Base-by-base conservation (phyloP, 2,329 filamentous ascomycete genomes). In the Fulvia fulva region DNA sequence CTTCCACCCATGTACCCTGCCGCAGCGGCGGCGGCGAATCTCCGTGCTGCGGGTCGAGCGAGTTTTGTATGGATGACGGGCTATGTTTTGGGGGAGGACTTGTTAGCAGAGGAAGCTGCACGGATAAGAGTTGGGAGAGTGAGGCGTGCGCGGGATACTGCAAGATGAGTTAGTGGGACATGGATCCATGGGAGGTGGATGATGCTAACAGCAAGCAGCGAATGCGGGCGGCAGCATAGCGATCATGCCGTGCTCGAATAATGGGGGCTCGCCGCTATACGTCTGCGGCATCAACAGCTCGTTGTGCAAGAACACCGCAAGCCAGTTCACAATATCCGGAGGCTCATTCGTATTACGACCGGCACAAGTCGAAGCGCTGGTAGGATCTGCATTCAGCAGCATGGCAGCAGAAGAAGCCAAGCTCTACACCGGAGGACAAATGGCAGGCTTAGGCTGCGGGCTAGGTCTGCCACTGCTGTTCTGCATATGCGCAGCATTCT, bases 11-110 rank as follows among this genome's bases (percentile, higher is more conserved):
- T 53, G 57, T 64, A 14, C 58, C 66, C 16, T 70, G 68, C 57
- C 54, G 56, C 44, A 57, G 43, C 16, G 50, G 54, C 16, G 49
- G 37, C 4, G 57, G 55, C 12, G n/a, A n/a, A n/a, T 67, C 68
- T 7, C 59, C 69, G 23, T 73, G 71, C 54, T 73, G 71, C 53
- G 60, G 58, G 9, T 55, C 64, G 19, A 59, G 63, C 44, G 61
- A 68, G 6, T 70, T 69, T 51, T 72, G 71, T 53, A 45, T 72
- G 64, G 67, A 68, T 22, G 68, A 68, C 55, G 70, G 71, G 16
- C 56, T 72, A 12, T 73, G 70, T 53, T 71, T 68, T 52, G 63
- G 63, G 12, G 62, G 59, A 21, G 69, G 69, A 12, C 60, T 73
- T 12, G 61, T 71, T 43, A 68, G 58, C 21, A 59, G 69, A 55